Conservation (phyloP, 2,329 filamentous ascomycete genomes). For the Chrysosporium keratinophilum region DNA sequence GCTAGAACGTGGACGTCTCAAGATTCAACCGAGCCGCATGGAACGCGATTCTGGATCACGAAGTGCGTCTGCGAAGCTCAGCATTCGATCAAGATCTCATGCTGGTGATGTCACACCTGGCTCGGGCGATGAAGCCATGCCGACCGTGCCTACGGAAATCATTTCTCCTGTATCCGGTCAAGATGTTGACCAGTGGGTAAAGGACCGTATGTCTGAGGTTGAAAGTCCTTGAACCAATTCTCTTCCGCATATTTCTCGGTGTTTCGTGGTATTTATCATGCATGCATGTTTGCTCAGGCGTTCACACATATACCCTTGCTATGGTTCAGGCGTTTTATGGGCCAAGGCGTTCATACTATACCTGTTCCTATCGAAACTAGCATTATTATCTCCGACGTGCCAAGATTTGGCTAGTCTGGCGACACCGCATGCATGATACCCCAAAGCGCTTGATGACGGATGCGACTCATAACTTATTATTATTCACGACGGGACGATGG, state of each 20-base stretch:
- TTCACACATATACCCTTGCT: neutral
- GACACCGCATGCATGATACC: slow-evolving; percentile 11
- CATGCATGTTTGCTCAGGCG: slow-evolving; percentile 6
- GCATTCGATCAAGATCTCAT: slow-evolving; percentile 13
- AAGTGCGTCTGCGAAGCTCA: slow-evolving; percentile 24
- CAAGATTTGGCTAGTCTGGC: neutral
- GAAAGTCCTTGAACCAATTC: neutral
- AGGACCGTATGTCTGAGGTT: neutral
- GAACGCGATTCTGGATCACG: slow-evolving; percentile 27
- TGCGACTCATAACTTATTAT: neutral
- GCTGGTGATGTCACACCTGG: neutral
- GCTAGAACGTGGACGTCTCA: slow-evolving; percentile 28
- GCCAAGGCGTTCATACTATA: neutral
- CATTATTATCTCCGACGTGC: neutral
- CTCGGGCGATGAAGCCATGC: slow-evolving; percentile 5
- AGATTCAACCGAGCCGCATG: slow-evolving; percentile 27
- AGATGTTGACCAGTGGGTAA: neutral
- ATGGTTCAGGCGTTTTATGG: slow-evolving; percentile 1
- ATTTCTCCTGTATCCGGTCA: slow-evolving; percentile 12
- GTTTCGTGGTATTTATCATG: slow-evolving; percentile 8
- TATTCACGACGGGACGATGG: neutral
- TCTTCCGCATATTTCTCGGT: neutral
- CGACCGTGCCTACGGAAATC: slow-evolving; percentile 17
- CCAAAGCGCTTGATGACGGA: slow-evolving; percentile 4
- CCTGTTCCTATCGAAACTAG: slow-evolving; percentile 1